A percentile compares a stretch with the other conserved stretches of the same genome.
Conservation (phyloP, 1,139 yeast genomes). For the Geotrichum aggregatum region DNA sequence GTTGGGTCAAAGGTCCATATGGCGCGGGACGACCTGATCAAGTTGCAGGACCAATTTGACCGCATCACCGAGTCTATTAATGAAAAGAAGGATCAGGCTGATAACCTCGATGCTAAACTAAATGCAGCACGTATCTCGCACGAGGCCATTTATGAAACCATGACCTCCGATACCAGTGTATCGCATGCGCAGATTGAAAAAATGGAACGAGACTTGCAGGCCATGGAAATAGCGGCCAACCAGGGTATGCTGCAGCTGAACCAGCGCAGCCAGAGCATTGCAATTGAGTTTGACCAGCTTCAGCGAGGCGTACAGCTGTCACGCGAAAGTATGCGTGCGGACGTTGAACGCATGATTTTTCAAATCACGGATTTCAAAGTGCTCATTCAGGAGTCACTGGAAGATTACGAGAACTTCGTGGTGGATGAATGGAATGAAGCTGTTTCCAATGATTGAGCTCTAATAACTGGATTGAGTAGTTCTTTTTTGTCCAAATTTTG, state of each 20-base stretch:
- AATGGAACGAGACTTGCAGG: constrained; percentile 57
- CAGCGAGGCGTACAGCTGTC: constrained; percentile 48
- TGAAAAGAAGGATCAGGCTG: constrained; percentile 58
- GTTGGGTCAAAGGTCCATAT: constrained; percentile 49
- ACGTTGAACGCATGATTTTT: constrained; percentile 55
- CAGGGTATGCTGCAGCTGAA: constrained; percentile 56
- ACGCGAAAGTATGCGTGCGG: constrained; percentile 49
- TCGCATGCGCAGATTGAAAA: constrained; percentile 64
- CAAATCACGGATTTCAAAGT: constrained; percentile 60
- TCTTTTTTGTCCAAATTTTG: too few species aligned
- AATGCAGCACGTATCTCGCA: constrained; percentile 51
- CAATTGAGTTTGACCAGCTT: constrained; percentile 53
- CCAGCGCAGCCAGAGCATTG: constrained; percentile 52
- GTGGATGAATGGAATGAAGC: constrained; percentile 40
- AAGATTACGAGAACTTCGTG: constrained; percentile 50
- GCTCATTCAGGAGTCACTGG: constrained; percentile 56
- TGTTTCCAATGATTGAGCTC: constrained; percentile 7
- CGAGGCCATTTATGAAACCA: constrained; percentile 56
- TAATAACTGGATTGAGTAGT: not conserved
- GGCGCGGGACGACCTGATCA: constrained; percentile 56
- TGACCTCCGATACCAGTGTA: constrained; percentile 52
- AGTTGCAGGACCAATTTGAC: constrained; percentile 59
- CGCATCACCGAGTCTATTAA: constrained; percentile 50
- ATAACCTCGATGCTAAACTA: constrained; percentile 55
- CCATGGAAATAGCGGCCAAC: constrained; percentile 50